These are phyloP conservation scores for Nicotiana tabacum DNA, from an alignment of 257 asterid species.

Conservation along the genomic window DNA sequence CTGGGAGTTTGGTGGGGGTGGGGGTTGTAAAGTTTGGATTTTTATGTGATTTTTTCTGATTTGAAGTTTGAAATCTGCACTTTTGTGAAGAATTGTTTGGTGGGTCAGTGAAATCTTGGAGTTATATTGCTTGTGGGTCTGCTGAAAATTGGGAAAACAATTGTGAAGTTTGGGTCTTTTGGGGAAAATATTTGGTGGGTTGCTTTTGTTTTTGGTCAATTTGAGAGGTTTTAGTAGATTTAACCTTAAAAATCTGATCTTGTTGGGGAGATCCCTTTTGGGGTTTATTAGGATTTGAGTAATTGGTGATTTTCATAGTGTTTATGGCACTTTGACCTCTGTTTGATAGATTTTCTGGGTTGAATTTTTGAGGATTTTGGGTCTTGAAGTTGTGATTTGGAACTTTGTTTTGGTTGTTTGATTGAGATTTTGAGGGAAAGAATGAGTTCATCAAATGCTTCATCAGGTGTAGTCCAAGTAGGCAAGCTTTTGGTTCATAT, in stretches of 20 bases:
- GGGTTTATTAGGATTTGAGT: neutral
- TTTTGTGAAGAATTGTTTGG: neutral
- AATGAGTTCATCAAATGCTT: conserved; percentile 50
- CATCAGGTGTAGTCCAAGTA: conserved; percentile 57
- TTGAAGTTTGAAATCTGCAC: neutral
- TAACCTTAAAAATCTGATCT: neutral
- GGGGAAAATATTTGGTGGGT: neutral
- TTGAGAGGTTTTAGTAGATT: neutral
- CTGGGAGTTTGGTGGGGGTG: neutral
- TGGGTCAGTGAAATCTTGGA: conserved; percentile 6
- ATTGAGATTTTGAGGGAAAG: conserved; percentile 11
- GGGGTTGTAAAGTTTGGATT: neutral
- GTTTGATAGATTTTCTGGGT: neutral
- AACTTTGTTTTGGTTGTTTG: neutral
- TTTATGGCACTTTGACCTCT: neutral
- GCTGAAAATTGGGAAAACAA: conserved; percentile 4
- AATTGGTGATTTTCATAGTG: neutral
- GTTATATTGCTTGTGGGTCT: neutral
- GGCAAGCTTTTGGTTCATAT: conserved; percentile 74
- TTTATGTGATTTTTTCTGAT: neutral
- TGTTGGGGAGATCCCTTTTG: conserved; percentile 3
- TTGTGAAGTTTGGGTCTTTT: neutral
- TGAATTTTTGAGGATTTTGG: neutral
- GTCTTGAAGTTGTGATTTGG: conserved; percentile 2
- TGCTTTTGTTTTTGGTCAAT: neutral